Conservation (phyloP, 768 basidiomycete species). For the Tremella yokohamensis region DNA sequence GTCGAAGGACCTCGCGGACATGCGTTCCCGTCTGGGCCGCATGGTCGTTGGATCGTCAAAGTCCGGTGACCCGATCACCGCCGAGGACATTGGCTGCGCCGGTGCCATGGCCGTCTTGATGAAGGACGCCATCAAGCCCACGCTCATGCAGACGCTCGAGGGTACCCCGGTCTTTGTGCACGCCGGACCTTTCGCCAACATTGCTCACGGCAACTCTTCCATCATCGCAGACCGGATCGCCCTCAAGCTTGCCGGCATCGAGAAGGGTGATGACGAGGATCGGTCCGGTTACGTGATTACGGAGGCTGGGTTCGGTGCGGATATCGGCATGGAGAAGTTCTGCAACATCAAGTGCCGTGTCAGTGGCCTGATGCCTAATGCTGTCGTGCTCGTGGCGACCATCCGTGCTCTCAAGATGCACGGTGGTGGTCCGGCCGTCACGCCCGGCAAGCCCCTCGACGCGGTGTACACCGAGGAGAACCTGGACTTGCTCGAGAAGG, state of each 20-base stretch:
- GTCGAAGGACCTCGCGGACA: constrained; percentile 79
- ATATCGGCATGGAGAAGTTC: constrained; percentile 83
- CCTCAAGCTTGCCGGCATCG: constrained; percentile 91
- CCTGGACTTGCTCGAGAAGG: constrained; percentile 79
- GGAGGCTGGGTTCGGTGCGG: constrained; percentile 96
- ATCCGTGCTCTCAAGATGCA: constrained; percentile 99
- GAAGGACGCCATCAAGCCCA: constrained; percentile 99
- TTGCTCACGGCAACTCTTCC: constrained; percentile 94
- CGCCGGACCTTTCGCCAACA: constrained; percentile 98
- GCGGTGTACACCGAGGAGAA: constrained; percentile 94
- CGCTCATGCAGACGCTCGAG: constrained; percentile 96
- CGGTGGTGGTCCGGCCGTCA: constrained; percentile 93
- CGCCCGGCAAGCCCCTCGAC: constrained; percentile 87
- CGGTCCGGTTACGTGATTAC: constrained; percentile 92
- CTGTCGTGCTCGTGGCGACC: constrained; percentile 91
- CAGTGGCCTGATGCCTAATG: constrained; percentile 88
- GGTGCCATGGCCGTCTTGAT: constrained; percentile 94
- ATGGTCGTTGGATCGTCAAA: constrained; percentile 98
- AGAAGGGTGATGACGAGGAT: constrained; percentile 76
- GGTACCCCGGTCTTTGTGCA: constrained; percentile 99
- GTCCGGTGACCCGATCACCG: constrained; percentile 84
- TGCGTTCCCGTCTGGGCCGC: constrained; percentile 73
- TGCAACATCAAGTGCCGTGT: constrained; percentile 98
- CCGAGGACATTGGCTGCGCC: constrained; percentile 91
- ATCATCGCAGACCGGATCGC: constrained; percentile 97